phyloP scores from a whole-genome alignment of 768 basidiomycete genomes.

The Suillus luteus region DNA sequence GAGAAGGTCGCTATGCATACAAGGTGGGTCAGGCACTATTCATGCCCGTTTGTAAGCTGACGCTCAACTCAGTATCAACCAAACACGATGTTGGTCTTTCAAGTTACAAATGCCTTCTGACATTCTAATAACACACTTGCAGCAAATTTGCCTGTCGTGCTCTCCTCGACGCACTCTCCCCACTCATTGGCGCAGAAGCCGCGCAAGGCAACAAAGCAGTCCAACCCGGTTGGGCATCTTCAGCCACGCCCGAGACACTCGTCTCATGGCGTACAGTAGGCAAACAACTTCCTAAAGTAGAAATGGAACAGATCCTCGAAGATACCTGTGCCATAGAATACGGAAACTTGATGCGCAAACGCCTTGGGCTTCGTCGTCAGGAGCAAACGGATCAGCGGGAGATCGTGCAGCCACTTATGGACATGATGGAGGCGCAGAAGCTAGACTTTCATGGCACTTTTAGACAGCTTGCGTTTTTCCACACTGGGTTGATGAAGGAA shows the following conservation, averaged over 20 bases:
- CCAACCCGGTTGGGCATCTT: constrained; percentile 63
- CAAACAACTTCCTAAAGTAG: constrained; percentile 50
- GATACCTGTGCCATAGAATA: constrained; percentile 66
- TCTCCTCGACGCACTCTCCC: constrained; percentile 75
- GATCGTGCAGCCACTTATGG: constrained; percentile 70
- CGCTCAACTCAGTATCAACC: constrained; percentile 58
- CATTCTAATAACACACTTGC: constrained; percentile 13
- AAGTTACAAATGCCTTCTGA: background rate
- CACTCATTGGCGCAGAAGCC: constrained; percentile 83
- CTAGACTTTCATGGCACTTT: constrained; percentile 93
- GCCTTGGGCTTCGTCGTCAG: constrained; percentile 71
- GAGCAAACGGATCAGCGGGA: constrained; percentile 58
- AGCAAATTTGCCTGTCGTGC: constrained; percentile 81
- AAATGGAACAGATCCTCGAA: constrained; percentile 64
- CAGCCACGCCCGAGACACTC: constrained; percentile 51
- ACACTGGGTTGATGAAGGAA: constrained; percentile 38
- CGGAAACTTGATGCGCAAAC: constrained; percentile 70
- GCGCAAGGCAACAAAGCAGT: constrained; percentile 51
- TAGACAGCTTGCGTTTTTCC: constrained; percentile 69
- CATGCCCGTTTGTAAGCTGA: constrained; percentile 10
- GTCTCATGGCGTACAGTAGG: constrained; percentile 64
- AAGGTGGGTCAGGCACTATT: constrained; percentile 34
- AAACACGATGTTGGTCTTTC: constrained; percentile 65
- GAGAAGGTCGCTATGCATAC: constrained; percentile 77
- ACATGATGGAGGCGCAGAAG: constrained; percentile 66